Evolutionary conservation across 257 asterid genomes (phyloP).

Genomic region (Capsicum chinense): DNA sequence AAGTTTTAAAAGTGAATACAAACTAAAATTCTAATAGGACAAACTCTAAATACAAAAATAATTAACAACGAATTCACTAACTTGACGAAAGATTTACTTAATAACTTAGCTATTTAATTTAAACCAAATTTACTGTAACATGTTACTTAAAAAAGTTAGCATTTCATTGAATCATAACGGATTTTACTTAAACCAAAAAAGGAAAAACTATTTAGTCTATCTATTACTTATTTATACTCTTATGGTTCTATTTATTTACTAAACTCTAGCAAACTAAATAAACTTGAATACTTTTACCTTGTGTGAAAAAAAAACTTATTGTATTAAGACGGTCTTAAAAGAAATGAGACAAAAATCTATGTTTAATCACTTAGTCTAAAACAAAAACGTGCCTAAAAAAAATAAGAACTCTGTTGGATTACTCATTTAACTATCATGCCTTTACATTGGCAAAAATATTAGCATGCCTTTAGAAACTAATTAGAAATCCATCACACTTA

Average conservation of each 20-base stretch:
- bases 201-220: not conserved
- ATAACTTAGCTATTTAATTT: not conserved
- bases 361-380: constrained; percentile 16
- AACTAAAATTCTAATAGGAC: constrained; percentile 13
- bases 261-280: not conserved
- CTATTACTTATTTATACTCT: not conserved
- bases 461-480: not conserved
- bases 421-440: constrained; percentile 1
- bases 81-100: not conserved
- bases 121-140: constrained; percentile 2
- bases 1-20: not conserved
- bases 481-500: not conserved
- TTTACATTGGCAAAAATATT: not conserved
- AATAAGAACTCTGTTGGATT: not conserved
- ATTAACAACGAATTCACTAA: not conserved
- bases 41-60: constrained; percentile 18
- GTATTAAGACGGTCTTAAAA: not conserved
- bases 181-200: not conserved
- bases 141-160: not conserved
- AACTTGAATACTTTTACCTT: not conserved
- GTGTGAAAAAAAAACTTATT: not conserved
- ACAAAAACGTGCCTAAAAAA: not conserved
- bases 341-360: not conserved
- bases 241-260: not conserved
- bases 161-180: constrained; percentile 6